Evolutionary conservation across 192 early-diverging fungal genomes (phyloP).

Genomic region (Backusella liffmaniae): DNA sequence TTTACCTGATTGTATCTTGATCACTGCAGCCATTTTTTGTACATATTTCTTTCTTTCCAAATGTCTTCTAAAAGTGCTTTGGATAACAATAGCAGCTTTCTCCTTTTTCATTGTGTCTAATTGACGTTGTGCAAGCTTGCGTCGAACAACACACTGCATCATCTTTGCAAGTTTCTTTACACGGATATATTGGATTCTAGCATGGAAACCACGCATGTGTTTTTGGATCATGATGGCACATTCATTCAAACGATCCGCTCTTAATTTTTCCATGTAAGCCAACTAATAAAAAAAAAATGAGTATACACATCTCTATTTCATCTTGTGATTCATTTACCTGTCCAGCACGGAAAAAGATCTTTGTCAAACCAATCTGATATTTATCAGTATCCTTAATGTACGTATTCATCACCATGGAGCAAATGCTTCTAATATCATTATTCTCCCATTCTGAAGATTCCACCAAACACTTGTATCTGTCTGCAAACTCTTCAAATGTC

Average conservation of each 20-base stretch:
- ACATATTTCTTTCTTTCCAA: constrained; percentile 50
- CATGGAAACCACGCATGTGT: constrained; percentile 71
- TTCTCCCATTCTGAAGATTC: constrained; percentile 46
- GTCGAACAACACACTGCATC: constrained; percentile 68
- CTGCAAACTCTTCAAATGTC: constrained; percentile 88
- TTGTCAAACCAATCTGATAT: constrained; percentile 91
- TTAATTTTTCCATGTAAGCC: constrained; percentile 85
- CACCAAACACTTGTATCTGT: constrained; percentile 65
- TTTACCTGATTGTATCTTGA: constrained; percentile 61
- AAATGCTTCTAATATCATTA: constrained; percentile 55
- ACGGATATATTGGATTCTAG: constrained; percentile 56
- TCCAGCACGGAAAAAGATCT: constrained; percentile 99
- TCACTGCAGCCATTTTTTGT: constrained; percentile 43
- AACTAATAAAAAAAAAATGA: constrained; percentile 29
- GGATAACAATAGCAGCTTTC: constrained; percentile 72
- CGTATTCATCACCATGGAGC: constrained; percentile 56
- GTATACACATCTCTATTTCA: background rate
- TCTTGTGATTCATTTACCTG: constrained; percentile 40
- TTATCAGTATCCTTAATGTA: constrained; percentile 81
- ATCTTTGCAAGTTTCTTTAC: constrained; percentile 54
- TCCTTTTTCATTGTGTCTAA: constrained; percentile 56
- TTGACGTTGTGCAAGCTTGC: constrained; percentile 53
- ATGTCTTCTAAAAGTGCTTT: constrained; percentile 68
- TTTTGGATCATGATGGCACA: constrained; percentile 90
- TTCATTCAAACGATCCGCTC: constrained; percentile 77